Evolutionary conservation across 345 rosid species (phyloP), one percentile per base, ranked within the genome.

Genomic region (Hirschfeldia incana): DNA sequence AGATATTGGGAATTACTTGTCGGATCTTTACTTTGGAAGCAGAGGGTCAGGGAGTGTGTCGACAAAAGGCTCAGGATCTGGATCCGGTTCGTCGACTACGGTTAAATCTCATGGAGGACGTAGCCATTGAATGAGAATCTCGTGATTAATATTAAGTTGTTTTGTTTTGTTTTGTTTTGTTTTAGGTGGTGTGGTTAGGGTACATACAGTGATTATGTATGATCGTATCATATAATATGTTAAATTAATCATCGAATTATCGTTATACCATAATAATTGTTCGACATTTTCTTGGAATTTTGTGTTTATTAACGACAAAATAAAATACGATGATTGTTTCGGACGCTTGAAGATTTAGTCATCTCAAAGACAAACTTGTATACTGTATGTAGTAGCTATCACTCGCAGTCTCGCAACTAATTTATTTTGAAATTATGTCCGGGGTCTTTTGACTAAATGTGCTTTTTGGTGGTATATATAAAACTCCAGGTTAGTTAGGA

Each of bases 1-100:
- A 34, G 97, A 92, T 76, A 27, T 92, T 15, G 91, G 72, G 10
- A 89, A 89, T 72, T 86, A 85, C 81, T 53, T 92, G 28, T 89
- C 85, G 3, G 93, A 86, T 70, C 68, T 89, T 27, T 85, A 86
- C 73, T 80, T 67, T 33, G 88, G 75, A 5, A 63, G 70, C 4
- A 71, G 82, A 70, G 85, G 80, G 70, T 73, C 85, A 34, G 85
- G 82, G 73, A 75, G 67, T 63, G 77, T 32, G 1, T 72, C 76
- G 3, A 8, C 83, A 15, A 70, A 42, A 58, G 76, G 79, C 57
- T 80, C 83, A 11, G 83, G 78, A 3, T 78, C 81, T 1, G 81
- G 78, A 15, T 74, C 70, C 64, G 81, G 81, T 33, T 75, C 80
- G 44, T 71, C 80, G 21, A 28, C 42, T 1, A 65, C 70, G 15